A percentile compares a stretch with the other conserved stretches of the same genome.
Conservation (phyloP, 1,284 basidiomycete species). For the Thecaphora thlaspeos region DNA sequence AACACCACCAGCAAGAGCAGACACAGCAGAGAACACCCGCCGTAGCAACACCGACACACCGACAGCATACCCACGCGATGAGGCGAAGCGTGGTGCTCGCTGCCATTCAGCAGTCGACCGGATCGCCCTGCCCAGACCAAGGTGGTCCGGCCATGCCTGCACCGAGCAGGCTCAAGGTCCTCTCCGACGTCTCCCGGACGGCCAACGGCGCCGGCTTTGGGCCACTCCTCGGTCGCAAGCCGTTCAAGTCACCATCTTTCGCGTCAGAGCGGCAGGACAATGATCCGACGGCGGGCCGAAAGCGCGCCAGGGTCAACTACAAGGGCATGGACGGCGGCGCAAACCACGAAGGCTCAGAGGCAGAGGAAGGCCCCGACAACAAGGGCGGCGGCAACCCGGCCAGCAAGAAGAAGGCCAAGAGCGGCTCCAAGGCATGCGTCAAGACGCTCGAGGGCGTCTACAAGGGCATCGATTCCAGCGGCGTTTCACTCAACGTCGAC, state of each 20-base stretch:
- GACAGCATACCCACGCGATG: not conserved
- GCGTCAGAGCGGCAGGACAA: constrained; percentile 27
- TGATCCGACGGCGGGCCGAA: constrained; percentile 26
- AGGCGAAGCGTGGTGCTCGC: constrained; percentile 2
- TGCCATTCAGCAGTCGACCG: not conserved
- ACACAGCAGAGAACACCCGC: too few relatives aligned
- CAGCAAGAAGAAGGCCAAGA: constrained; percentile 15
- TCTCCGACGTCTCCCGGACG: constrained; percentile 24
- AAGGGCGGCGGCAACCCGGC: constrained; percentile 16
- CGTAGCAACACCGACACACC: too few relatives aligned
- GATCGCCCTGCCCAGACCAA: too few relatives aligned
- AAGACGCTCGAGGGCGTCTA: constrained; percentile 51
- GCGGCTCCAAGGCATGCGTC: constrained; percentile 22
- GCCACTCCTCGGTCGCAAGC: constrained; percentile 43
- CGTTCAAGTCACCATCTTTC: constrained; percentile 51
- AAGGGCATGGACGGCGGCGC: constrained; percentile 43
- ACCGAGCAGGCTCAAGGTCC: not conserved
- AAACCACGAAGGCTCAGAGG: constrained; percentile 32
- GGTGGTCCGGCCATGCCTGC: not conserved
- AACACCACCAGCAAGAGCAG: too few relatives aligned
- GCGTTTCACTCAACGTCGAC: constrained; percentile 52
- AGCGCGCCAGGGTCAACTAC: constrained; percentile 53
- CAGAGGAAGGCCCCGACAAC: constrained; percentile 17
- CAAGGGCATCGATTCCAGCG: constrained; percentile 52
- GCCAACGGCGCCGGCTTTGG: constrained; percentile 49